A percentile compares a stretch with the other conserved stretches of the same genome.
Conservation (phyloP, 2,329 filamentous ascomycete species). For the Talaromyces piceae region DNA sequence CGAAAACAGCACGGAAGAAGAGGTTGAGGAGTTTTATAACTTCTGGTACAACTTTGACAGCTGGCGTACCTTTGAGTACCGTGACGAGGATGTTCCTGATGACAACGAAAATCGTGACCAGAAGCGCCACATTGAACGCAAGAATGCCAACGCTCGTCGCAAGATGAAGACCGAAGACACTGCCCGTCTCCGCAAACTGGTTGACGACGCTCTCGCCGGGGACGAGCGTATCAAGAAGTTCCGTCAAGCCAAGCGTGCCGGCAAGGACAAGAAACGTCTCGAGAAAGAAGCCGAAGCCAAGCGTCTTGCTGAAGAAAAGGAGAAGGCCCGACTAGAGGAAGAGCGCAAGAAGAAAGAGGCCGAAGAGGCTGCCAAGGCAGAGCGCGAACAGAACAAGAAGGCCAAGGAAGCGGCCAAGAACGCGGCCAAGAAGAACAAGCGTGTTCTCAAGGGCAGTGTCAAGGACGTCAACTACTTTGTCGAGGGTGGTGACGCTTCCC, state of each 20-base stretch:
- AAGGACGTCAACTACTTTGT: constrained; percentile 98
- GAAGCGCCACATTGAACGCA: constrained; percentile 95
- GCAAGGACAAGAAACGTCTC: constrained; percentile 90
- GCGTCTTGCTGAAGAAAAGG: constrained; percentile 75
- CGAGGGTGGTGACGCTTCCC: constrained; percentile 59
- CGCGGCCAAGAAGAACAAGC: constrained; percentile 99
- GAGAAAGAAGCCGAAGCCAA: constrained; percentile 91
- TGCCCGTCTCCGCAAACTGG: constrained; percentile 75
- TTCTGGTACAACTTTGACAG: constrained; percentile 99
- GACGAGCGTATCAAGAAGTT: constrained; percentile 98
- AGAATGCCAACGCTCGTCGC: constrained; percentile 94
- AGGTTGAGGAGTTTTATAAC: constrained; percentile 96
- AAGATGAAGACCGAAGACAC: constrained; percentile 99
- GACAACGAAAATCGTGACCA: constrained; percentile 99
- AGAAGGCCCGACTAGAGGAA: constrained; percentile 75
- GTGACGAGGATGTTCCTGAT: constrained; percentile 96
- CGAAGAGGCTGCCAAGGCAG: constrained; percentile 76
- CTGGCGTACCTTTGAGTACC: constrained; percentile 96
- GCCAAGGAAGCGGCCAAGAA: constrained; percentile 98
- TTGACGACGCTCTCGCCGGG: constrained; percentile 74
- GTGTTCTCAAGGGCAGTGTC: constrained; percentile 83
- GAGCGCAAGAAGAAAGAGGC: constrained; percentile 72
- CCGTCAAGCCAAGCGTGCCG: constrained; percentile 80
- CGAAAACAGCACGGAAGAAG: constrained; percentile 75
- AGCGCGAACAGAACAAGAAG: constrained; percentile 83